phyloP scores from a whole-genome alignment of 2,329 filamentous ascomycete species.

The Diaporthe citriasiana region DNA sequence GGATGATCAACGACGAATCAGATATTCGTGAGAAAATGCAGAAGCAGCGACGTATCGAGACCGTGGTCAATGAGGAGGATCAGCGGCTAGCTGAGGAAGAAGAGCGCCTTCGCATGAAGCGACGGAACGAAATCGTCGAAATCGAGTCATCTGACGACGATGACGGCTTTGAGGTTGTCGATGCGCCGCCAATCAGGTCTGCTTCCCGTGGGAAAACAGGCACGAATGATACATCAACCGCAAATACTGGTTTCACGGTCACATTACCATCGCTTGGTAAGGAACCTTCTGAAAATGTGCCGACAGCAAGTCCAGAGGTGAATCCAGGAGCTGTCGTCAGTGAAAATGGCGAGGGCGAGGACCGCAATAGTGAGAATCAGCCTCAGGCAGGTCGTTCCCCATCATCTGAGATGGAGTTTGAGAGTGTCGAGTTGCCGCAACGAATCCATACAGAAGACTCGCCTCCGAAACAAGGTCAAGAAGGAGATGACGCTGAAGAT shows the following conservation, averaged over 20 bases:
- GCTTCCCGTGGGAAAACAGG: neutral
- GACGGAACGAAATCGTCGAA: slow-evolving; percentile 68
- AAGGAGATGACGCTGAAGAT: slow-evolving; percentile 46
- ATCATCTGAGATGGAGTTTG: slow-evolving; percentile 53
- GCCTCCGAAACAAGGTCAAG: slow-evolving; percentile 46
- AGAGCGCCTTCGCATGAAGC: slow-evolving; percentile 59
- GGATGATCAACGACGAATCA: slow-evolving; percentile 74
- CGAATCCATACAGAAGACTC: slow-evolving; percentile 30
- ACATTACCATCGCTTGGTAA: slow-evolving; percentile 48
- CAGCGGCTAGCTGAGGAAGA: slow-evolving; percentile 70
- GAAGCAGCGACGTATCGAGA: slow-evolving; percentile 69
- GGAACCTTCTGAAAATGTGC: slow-evolving; percentile 28
- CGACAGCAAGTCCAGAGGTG: neutral
- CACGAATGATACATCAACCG: neutral
- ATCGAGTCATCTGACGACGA: slow-evolving; percentile 74
- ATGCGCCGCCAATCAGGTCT: slow-evolving; percentile 53
- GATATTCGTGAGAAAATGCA: slow-evolving; percentile 76
- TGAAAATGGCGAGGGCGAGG: neutral
- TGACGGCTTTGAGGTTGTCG: slow-evolving; percentile 70
- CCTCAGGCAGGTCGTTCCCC: slow-evolving; percentile 35
- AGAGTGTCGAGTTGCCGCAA: slow-evolving; percentile 52
- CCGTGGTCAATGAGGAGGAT: slow-evolving; percentile 75
- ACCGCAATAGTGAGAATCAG: too few relatives aligned
- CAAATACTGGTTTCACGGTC: neutral
- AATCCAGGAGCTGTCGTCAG: neutral